phyloP scores from a whole-genome alignment of 768 basidiomycete species.

The Sistotremastrum niveocremeum region DNA sequence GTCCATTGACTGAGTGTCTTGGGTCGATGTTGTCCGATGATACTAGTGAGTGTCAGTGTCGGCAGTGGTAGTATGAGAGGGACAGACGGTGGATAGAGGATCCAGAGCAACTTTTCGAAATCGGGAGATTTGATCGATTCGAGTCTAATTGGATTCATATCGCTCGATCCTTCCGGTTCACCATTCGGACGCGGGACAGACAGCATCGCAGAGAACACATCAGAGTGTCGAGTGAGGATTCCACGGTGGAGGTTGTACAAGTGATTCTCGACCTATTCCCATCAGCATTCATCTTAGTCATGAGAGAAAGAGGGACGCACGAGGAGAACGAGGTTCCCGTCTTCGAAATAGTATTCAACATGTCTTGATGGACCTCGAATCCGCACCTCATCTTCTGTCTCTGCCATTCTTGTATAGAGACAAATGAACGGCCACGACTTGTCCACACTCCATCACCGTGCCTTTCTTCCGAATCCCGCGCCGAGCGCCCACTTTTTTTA shows the following conservation, averaged over 20 bases:
- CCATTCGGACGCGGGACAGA: conserved; percentile 2
- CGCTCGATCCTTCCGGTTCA: conserved; percentile 12
- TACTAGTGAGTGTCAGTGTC: not conserved
- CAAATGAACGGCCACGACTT: too few species aligned
- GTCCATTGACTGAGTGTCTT: conserved; percentile 44
- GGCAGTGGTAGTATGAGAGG: not conserved
- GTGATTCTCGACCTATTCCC: conserved; percentile 8
- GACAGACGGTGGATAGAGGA: conserved; percentile 16
- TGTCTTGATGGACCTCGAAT: not conserved
- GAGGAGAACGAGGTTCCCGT: conserved; percentile 15
- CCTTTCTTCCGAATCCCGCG: too few species aligned
- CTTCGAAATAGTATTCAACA: conserved; percentile 14
- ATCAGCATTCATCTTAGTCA: too few species aligned
- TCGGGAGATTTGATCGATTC: conserved; percentile 15
- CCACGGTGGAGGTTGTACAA: conserved; percentile 14
- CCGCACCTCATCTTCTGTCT: too few species aligned
- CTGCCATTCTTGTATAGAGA: too few species aligned
- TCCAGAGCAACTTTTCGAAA: conserved; percentile 23
- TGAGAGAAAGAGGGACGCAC: too few species aligned
- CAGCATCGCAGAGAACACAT: conserved; percentile 9
- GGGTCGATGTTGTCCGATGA: conserved; percentile 18
- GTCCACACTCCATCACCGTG: too few species aligned
- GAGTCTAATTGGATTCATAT: conserved; percentile 17
- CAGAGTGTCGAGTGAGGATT: conserved; percentile 9
- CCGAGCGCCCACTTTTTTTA: too few species aligned